Evolutionary conservation across 2,329 filamentous ascomycete species (phyloP).

Genomic region (Cladosporium velox): DNA sequence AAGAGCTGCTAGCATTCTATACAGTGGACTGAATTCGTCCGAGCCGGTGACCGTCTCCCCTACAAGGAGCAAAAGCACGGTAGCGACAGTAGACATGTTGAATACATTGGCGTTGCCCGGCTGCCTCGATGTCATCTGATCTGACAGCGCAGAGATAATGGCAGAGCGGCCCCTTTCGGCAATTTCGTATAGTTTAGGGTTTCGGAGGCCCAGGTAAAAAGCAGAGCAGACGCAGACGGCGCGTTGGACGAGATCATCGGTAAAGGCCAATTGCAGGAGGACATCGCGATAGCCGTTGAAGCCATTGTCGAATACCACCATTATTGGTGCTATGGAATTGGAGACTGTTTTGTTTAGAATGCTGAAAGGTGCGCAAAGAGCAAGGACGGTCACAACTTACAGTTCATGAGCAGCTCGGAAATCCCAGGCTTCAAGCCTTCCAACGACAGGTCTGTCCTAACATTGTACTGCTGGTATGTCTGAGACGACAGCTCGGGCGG

Average conservation of each 20-base stretch:
- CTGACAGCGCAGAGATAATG: background rate
- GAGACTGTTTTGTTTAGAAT: background rate
- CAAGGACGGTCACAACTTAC: background rate
- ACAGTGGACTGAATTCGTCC: background rate
- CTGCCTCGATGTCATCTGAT: background rate
- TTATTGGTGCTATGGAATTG: background rate
- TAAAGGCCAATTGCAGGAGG: background rate
- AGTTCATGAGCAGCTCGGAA: background rate
- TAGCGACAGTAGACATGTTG: background rate
- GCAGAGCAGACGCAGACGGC: background rate
- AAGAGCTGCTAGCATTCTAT: background rate
- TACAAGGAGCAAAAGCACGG: background rate
- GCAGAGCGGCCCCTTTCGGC: background rate
- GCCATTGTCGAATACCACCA: background rate
- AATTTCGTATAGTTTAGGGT: background rate
- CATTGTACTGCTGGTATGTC: background rate
- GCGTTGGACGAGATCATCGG: background rate
- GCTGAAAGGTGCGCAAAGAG: background rate
- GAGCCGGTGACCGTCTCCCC: background rate
- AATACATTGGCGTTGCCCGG: background rate
- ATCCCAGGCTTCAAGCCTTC: background rate
- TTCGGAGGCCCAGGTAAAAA: background rate
- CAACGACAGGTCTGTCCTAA: background rate
- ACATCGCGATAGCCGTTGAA: background rate
- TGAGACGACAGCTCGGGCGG: background rate